Evolutionary conservation across 1,284 basidiomycete genomes (phyloP).

Genomic region (Marasmius oreades): DNA sequence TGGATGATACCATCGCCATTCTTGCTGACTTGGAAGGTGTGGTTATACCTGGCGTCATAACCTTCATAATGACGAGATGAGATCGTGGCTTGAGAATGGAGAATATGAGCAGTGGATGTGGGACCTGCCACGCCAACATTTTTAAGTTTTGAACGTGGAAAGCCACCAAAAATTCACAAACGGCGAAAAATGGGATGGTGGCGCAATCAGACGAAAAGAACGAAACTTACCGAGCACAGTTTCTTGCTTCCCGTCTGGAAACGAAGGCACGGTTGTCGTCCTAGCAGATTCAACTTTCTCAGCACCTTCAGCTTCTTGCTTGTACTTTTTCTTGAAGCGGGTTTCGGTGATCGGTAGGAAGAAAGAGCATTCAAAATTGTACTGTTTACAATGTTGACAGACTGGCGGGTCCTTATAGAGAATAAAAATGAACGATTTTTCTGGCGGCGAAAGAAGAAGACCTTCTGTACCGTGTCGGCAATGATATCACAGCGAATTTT

Average conservation of each 20-base stretch:
- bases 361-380: constrained; percentile 91
- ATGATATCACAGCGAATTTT: constrained; percentile 92
- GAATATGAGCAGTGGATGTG: constrained; percentile 80
- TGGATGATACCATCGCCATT: constrained; percentile 87
- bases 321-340: constrained; percentile 90
- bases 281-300: constrained; percentile 35
- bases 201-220: constrained; percentile 14
- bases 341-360: constrained; percentile 98
- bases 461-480: constrained; percentile 45
- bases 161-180: constrained; percentile 5
- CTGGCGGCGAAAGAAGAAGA: constrained; percentile 1
- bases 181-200: constrained; percentile 13
- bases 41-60: constrained; percentile 83
- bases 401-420: constrained; percentile 59
- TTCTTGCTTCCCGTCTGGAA: constrained; percentile 34
- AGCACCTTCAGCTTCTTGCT: constrained; percentile 63
- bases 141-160: constrained; percentile 32
- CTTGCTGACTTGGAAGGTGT: constrained; percentile 79
- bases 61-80: constrained; percentile 80
- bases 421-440: constrained; percentile 6
- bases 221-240: constrained; percentile 56
- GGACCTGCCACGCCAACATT: constrained; percentile 54
- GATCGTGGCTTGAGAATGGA: constrained; percentile 86
- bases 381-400: constrained; percentile 88
- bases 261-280: constrained; percentile 22